Percentiles rank a stretch among this genome's conserved stretches.
Conservation (phyloP, 169 alveolate species). For the Plasmodium yoelii region DNA sequence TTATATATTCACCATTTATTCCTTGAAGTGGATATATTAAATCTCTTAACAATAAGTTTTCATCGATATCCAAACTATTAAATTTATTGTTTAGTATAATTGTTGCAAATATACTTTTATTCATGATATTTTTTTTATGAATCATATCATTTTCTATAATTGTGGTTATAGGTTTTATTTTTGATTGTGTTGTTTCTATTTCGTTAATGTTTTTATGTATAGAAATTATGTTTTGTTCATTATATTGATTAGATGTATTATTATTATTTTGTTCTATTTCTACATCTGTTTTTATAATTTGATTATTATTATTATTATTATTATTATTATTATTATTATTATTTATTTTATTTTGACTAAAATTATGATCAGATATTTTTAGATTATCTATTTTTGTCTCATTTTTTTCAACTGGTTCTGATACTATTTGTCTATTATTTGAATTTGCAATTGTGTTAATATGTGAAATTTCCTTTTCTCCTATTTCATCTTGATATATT, state of each 20-base stretch:
- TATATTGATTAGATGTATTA: no score
- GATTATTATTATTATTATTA: background rate
- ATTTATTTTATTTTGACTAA: background rate
- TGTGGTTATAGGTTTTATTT: background rate
- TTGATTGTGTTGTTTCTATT: background rate
- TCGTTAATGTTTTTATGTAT: background rate
- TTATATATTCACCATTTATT: conserved; percentile 49
- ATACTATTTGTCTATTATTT: background rate
- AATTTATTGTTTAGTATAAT: conserved; percentile 48
- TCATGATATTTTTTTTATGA: conserved; percentile 32
- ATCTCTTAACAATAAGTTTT: conserved; percentile 30
- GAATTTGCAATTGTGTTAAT: background rate
- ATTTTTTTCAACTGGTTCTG: background rate
- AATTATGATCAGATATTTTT: background rate
- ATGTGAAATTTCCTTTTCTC: background rate
- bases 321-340: no score
- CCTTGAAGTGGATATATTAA: conserved; percentile 72
- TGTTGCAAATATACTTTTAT: conserved; percentile 63
- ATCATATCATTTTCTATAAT: background rate
- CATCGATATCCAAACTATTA: conserved; percentile 50
- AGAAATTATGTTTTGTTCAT: background rate
- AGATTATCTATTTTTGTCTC: background rate
- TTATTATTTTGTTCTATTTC: background rate
- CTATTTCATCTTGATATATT: conserved; percentile 23
- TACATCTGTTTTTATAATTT: background rate